These are phyloP conservation scores for Mallotus nudiflorus DNA, from an alignment of 345 rosid genomes.

Conservation along the genomic window DNA sequence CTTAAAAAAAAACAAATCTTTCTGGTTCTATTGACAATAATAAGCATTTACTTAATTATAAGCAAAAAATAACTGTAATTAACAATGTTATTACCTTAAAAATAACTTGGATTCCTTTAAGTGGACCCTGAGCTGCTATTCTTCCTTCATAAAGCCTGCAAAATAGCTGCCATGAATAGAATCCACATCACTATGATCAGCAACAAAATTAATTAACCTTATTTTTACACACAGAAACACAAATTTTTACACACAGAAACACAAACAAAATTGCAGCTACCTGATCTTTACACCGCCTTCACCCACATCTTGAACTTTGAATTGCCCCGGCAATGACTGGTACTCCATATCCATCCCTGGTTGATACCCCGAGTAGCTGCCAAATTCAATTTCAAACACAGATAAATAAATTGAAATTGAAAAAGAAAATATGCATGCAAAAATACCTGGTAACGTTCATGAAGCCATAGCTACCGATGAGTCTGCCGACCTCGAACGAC, in stretches of 20 bases:
- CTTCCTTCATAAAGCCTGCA: conserved; percentile 96
- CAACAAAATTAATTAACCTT: conserved; percentile 4
- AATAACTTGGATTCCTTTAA: conserved; percentile 59
- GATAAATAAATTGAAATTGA: not conserved
- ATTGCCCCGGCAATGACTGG: conserved; percentile 40
- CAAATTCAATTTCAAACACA: not conserved
- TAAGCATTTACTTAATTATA: too few species aligned
- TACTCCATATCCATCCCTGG: conserved; percentile 48
- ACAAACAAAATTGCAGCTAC: conserved; percentile 29
- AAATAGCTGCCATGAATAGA: conserved; percentile 45
- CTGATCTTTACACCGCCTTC: conserved; percentile 89
- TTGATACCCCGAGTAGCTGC: conserved; percentile 69
- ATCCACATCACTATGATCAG: conserved; percentile 35
- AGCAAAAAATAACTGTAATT: too few species aligned
- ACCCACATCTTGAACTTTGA: conserved; percentile 77
- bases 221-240: too few species aligned
- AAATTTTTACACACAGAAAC: not conserved
- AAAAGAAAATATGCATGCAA: not conserved
- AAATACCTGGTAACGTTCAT: conserved; percentile 86
- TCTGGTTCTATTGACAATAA: too few species aligned
- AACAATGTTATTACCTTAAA: conserved; percentile 60
- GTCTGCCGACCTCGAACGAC: conserved; percentile 87
- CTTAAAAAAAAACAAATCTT: too few species aligned
- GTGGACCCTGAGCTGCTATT: conserved; percentile 72
- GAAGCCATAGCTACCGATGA: conserved; percentile 91